phyloP scores from a whole-genome alignment of 2,329 filamentous ascomycete genomes.

The Penicillium olsonii region DNA sequence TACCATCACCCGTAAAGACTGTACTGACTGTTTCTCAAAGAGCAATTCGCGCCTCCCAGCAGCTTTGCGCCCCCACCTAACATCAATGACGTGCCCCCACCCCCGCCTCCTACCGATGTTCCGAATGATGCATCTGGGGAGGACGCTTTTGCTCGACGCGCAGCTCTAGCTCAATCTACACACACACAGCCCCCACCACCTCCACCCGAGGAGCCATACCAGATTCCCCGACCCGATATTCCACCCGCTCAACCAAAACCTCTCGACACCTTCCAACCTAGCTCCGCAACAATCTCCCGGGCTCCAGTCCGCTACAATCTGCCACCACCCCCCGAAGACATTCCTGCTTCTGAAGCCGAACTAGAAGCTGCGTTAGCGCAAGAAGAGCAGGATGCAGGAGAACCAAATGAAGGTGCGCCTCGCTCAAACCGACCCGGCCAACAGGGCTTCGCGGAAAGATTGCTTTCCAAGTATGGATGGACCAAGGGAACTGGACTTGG shows the following conservation, averaged over 20 bases:
- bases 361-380: conserved; percentile 50
- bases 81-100: conserved; percentile 40
- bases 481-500: conserved; percentile 84
- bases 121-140: conserved; percentile 66
- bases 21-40: conserved; percentile 31
- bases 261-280: conserved; percentile 41
- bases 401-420: conserved; percentile 39
- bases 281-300: conserved; percentile 68
- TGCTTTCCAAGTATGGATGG: conserved; percentile 95
- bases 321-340: conserved; percentile 53
- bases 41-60: conserved; percentile 53
- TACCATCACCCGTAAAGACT: background rate
- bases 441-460: conserved; percentile 78
- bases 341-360: conserved; percentile 56
- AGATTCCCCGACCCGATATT: conserved; percentile 18
- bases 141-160: conserved; percentile 67
- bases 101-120: conserved; percentile 36
- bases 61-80: conserved; percentile 55
- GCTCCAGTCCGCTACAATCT: conserved; percentile 74
- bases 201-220: conserved; percentile 28
- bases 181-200: conserved; percentile 31
- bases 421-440: conserved; percentile 74
- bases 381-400: conserved; percentile 36
- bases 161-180: conserved; percentile 55
- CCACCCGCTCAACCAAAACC: conserved; percentile 37